Evolutionary conservation across 176 grass and related monocot species (phyloP).

Genomic region (Melocanna baccifera): DNA sequence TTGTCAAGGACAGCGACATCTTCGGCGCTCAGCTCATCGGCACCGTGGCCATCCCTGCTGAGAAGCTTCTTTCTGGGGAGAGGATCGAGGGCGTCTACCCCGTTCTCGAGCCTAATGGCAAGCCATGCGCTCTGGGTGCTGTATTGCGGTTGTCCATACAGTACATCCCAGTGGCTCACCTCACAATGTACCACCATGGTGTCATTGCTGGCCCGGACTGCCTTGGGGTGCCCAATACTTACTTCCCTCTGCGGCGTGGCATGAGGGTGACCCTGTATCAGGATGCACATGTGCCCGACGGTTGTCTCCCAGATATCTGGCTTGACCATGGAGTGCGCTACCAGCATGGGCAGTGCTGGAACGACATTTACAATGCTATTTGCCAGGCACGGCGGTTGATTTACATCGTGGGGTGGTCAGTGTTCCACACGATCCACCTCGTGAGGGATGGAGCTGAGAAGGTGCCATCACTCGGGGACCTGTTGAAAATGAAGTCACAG

Average conservation of each 20-base stretch:
- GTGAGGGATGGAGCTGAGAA: conserved; percentile 32
- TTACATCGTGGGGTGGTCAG: conserved; percentile 80
- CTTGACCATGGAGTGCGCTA: conserved; percentile 65
- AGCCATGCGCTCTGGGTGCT: conserved; percentile 52
- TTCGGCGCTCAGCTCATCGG: conserved; percentile 74
- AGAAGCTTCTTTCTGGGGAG: conserved; percentile 45
- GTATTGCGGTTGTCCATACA: conserved; percentile 61
- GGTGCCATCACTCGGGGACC: conserved; percentile 46
- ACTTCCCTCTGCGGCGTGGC: conserved; percentile 65
- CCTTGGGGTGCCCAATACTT: conserved; percentile 68
- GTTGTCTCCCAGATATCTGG: conserved; percentile 62
- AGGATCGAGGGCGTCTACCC: conserved; percentile 53
- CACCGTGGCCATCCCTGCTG: conserved; percentile 44
- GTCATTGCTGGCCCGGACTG: conserved; percentile 53
- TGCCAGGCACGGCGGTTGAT: conserved; percentile 59
- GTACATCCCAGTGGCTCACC: conserved; percentile 56
- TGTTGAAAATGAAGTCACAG: conserved; percentile 71
- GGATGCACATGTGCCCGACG: conserved; percentile 79
- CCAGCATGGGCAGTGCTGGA: conserved; percentile 75
- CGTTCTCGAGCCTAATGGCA: conserved; percentile 60
- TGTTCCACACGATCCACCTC: conserved; percentile 69
- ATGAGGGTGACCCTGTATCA: conserved; percentile 75
- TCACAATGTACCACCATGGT: conserved; percentile 62
- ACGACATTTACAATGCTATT: conserved; percentile 78
- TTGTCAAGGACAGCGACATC: conserved; percentile 80